These are phyloP conservation scores for Citrus australasica DNA, from an alignment of 345 rosid species.

Conservation along the genomic window DNA sequence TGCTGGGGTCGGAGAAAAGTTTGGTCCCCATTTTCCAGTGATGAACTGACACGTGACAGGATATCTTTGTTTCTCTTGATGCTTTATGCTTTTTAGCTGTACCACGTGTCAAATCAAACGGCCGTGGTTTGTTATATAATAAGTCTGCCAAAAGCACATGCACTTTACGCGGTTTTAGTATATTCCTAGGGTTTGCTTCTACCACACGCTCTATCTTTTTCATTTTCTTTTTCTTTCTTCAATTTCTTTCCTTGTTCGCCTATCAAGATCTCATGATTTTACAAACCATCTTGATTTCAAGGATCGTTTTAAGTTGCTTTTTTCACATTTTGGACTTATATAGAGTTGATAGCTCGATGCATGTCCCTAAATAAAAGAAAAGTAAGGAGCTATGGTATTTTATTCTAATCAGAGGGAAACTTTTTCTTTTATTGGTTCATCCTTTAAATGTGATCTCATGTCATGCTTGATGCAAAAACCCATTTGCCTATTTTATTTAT, in stretches of 20 bases:
- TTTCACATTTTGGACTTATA: too few species aligned
- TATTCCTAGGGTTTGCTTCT: constrained; percentile 34
- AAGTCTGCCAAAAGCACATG: constrained; percentile 31
- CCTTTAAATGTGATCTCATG: neutral
- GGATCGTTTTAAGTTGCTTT: neutral
- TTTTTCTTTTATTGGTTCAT: neutral
- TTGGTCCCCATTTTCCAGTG: neutral
- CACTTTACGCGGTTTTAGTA: constrained; percentile 42
- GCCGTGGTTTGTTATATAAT: neutral
- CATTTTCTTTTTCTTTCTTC: neutral
- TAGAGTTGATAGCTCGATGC: neutral
- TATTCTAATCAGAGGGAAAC: neutral
- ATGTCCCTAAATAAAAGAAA: neutral
- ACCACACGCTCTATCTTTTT: constrained; percentile 23
- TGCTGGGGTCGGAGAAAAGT: neutral
- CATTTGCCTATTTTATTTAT: neutral
- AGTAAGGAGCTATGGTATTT: neutral
- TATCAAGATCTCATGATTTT: constrained; percentile 1
- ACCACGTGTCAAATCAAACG: constrained; percentile 30
- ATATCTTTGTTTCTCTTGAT: neutral
- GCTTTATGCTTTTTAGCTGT: neutral
- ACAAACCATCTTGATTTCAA: neutral
- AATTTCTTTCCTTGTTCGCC: neutral
- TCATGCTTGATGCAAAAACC: neutral
- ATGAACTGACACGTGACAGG: neutral